Base-by-base conservation (phyloP, 345 rosid species). In the Heritiera littoralis region DNA sequence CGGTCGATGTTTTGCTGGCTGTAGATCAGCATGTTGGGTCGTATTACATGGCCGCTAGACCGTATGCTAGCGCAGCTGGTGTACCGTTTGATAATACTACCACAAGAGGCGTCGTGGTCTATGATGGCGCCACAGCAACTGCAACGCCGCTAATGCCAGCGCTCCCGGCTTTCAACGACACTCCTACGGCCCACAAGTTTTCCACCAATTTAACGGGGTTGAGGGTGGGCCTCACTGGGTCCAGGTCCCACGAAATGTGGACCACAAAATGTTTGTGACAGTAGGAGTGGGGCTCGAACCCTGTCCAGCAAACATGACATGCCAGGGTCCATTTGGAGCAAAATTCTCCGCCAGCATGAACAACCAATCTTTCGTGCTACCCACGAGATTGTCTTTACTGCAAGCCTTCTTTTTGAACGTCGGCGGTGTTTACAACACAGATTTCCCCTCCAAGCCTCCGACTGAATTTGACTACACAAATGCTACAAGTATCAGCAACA, bases 21-120 rank as follows among this genome's bases (percentile, higher is more conserved):
- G 88, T 97, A 11, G 85, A 94, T 61, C 94, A 95, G 54, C 80
- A 87, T 0, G 72, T 85, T 0, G 91, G 90, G 14, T 87, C 93
- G 12, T 95, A 94, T 51, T 93, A 91, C 81, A 95, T 95, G 91
- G 97, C 93, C 0, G 97, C 97, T 6, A 86, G 79, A 48, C 80
- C 94, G 2, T 95, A 93, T 70, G 79, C 75, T 5, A 93, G 92
- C 9, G 90, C 89, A 5, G 80, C 82, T 0, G 52, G 43, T 12
- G 51, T 78, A 0, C 38, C 73, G 0, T 89, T 88, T 64, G 85
- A 78, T 12, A 89, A 85, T 83, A 90, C 91, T 1, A 90, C 99
- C 52, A 88, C 98, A 0, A 85, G 94, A 32, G 99, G 92, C 35
- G 76, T 93, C 78, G 41, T 95, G 63, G 43, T 80, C 23, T 95